phyloP scores from a whole-genome alignment of 73 alveolate species.

The Durusdinium trenchii region DNA sequence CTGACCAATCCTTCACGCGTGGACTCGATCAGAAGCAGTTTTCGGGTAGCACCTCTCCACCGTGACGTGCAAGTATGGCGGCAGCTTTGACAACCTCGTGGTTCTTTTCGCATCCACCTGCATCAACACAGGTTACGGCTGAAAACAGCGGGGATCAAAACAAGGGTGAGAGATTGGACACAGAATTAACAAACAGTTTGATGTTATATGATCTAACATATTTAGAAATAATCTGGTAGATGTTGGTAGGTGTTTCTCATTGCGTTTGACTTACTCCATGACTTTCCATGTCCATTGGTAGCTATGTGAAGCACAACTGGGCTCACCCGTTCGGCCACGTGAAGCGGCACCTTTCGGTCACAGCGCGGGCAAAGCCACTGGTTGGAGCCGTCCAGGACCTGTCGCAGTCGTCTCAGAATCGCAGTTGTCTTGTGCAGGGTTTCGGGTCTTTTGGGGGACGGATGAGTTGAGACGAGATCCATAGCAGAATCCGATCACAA shows the following conservation, averaged over 20 bases:
- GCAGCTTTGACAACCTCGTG: constrained; percentile 71
- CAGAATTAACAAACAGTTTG: too few species aligned
- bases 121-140: neutral
- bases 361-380: constrained; percentile 86
- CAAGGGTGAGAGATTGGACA: too few species aligned
- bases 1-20: too few species aligned
- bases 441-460: too few species aligned
- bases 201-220: neutral
- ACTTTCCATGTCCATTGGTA: too few species aligned
- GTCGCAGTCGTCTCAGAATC: too few species aligned
- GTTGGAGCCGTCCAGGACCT: constrained; percentile 86
- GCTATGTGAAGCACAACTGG: neutral
- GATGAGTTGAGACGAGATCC: too few species aligned
- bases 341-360: constrained; percentile 81
- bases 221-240: neutral
- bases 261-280: too few species aligned
- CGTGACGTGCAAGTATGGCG: constrained; percentile 84
- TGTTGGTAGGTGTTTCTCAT: neutral
- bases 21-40: too few species aligned
- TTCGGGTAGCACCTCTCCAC: constrained; percentile 58
- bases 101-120: constrained; percentile 76
- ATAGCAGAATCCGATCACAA: too few species aligned
- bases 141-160: neutral
- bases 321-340: neutral
- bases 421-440: too few species aligned